Evolutionary conservation across 1,139 yeast genomes (phyloP), one percentile per base, ranked within the genome.

Genomic region (Pichia sp.): DNA sequence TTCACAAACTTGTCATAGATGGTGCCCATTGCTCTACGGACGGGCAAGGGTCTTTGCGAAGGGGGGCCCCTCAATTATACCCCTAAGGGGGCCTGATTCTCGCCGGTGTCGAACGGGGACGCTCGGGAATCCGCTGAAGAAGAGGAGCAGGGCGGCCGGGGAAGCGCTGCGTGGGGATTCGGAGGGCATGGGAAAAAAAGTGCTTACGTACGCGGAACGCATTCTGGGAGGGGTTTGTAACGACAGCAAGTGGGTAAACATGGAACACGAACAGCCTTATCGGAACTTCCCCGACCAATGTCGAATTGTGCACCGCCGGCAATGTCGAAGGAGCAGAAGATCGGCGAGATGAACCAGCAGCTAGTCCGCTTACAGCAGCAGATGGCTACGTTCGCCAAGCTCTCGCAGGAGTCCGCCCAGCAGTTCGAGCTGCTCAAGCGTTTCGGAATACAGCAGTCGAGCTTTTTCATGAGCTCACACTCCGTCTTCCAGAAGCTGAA

Each of bases 401-500:
- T 63, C 1, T 50, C 61, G 2, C 53, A 58, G 19, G 60, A 57
- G 29, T 59, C 67, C 0, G 57, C 66, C 2, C 55, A 58, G 8
- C 69, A 66, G 52, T 63, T 61, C 53, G 62, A 59, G 8, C 52
- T 56, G 3, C 63, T 66, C 29, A 61, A 65, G 47, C 57, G 60
- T 34, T 55, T 66, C 6, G 68, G 66, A 1, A 55, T 57, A 19
- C 63, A 62, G 16, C 69, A 66, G 43, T 57, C 67, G 1, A 61
- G 64, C 7, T 57, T 64, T 47, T 62, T 67, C 42, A 65, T 65
- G 66, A 61, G 66, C 34, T 58, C 69, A 13, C 68, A 66, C 54
- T 56, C 65, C 1, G 66, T 65, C 2, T 65, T 65, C 49, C 69
- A 66, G 49, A 58, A 57, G 5, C 45, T 64, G 5, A 64, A 63